Base-by-base conservation (phyloP, 129 eudicot genomes). In the Flaveria bidentis region DNA sequence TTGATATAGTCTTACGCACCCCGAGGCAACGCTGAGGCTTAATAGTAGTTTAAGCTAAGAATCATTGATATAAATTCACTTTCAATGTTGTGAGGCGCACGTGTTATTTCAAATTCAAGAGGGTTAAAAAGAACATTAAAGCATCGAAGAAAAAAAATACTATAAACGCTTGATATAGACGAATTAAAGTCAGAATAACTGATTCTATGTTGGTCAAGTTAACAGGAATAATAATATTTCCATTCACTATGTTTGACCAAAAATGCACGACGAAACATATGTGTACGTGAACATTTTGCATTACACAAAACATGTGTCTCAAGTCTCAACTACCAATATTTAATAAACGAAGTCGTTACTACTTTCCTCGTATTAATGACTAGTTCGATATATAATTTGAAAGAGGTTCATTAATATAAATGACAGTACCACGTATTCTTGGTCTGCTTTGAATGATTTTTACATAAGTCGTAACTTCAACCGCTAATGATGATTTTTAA, bases 201-300 rank as follows among this genome's bases (percentile, higher is more conserved):
- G 82, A 44, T 66, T 65, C 67, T 68, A 78, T 58, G 76, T 68
- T 78, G 42, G 76, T 70, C 71, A 78, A 42, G 33, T 70, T 60
- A 60, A 28, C 10, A 70, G 14, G 76, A 58, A 61, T 60, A 70
- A 69, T 47, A 33, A 46, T 17, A 71, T 63, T 46, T 78, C 53
- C 75, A 78, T 70, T 78, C 82, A 70, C 72, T 69, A 60, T 78
- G 76, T 78, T 70, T 78, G 82, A 78, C 82, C 82, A 60, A 70
- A 78, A 78, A 61, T 36, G 61, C 22, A 47, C 8, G n/a, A 49
- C 49, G 46, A 57, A 28, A 22, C 23, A 53, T 78, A 53, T 78
- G 77, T 78, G 82, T 71, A 65, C 71, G 26, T 23, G 26, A 23
- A 49, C 64, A 36, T 46, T 78, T 70, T 70, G 36, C 76, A 60